phyloP scores from a whole-genome alignment of 768 basidiomycete species.

The Mycena amicta region DNA sequence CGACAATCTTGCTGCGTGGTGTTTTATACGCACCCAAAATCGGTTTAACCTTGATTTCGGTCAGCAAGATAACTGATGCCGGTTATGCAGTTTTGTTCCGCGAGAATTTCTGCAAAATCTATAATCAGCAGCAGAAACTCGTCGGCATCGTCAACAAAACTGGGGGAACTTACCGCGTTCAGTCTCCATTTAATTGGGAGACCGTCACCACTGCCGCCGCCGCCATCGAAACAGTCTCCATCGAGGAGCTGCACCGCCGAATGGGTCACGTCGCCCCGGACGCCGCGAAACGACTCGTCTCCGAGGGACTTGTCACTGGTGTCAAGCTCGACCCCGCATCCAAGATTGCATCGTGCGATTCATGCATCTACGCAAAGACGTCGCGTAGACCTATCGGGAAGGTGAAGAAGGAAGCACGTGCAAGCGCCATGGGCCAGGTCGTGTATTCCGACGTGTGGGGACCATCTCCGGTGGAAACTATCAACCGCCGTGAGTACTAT shows the following conservation, averaged over 20 bases:
- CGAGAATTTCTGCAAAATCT: not conserved
- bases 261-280: conserved; percentile 28
- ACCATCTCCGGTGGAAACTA: conserved; percentile 28
- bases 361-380: conserved; percentile 34
- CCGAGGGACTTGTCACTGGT: conserved; percentile 26
- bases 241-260: conserved; percentile 28
- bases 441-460: conserved; percentile 42
- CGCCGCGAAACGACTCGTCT: conserved; percentile 23
- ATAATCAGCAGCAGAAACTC: not conserved
- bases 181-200: conserved; percentile 6
- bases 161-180: conserved; percentile 24
- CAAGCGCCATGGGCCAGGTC: conserved; percentile 30
- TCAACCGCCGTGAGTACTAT: conserved; percentile 30
- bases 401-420: conserved; percentile 21
- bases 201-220: conserved; percentile 12
- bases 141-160: not conserved
- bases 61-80: not conserved
- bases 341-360: conserved; percentile 28
- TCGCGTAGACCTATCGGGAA: conserved; percentile 29
- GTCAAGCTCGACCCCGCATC: conserved; percentile 25
- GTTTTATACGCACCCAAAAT: not conserved
- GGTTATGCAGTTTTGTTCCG: not conserved
- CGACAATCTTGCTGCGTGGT: not conserved
- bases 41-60: not conserved
- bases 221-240: conserved; percentile 19